phyloP scores from a whole-genome alignment of 129 eudicot genomes.

The Solidago caesia region DNA sequence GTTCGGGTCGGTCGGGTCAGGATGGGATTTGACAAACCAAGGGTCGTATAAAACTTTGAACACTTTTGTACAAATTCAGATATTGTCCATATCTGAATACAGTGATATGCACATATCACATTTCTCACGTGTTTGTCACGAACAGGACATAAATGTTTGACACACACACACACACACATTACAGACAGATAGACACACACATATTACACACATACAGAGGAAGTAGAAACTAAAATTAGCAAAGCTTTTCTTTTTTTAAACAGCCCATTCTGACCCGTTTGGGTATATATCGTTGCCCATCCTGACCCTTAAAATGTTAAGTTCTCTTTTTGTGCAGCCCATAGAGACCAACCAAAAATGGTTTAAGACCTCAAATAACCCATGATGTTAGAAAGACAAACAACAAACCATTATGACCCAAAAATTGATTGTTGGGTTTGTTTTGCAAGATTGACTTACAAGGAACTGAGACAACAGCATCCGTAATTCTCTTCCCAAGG shows the following conservation, averaged over 20 bases:
- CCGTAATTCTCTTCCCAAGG: slow-evolving; percentile 82
- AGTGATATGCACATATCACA: not conserved
- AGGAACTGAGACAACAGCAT: slow-evolving; percentile 86
- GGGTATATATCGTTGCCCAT: too few species aligned
- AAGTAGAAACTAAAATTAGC: not conserved
- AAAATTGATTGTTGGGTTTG: too few species aligned
- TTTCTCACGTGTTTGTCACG: not conserved
- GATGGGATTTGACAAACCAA: not conserved
- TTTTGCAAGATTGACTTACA: slow-evolving; percentile 24
- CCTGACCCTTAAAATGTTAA: too few species aligned
- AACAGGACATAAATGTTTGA: not conserved
- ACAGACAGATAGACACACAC: not conserved
- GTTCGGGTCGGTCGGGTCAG: not conserved
- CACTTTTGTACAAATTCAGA: not conserved
- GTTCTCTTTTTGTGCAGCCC: too few species aligned
- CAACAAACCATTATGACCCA: too few species aligned
- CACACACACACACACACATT: not conserved
- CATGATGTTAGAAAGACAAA: too few species aligned
- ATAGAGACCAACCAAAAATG: not conserved
- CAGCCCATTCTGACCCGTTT: not conserved
- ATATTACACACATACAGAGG: not conserved
- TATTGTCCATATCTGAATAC: not conserved
- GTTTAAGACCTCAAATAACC: not conserved
- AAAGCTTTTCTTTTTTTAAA: not conserved
- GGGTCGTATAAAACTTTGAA: not conserved